A percentile compares a stretch with the other conserved stretches of the same genome.
These are phyloP conservation scores for Mycena epipterygia DNA, from an alignment of 768 basidiomycete genomes.

Conservation along the genomic window DNA sequence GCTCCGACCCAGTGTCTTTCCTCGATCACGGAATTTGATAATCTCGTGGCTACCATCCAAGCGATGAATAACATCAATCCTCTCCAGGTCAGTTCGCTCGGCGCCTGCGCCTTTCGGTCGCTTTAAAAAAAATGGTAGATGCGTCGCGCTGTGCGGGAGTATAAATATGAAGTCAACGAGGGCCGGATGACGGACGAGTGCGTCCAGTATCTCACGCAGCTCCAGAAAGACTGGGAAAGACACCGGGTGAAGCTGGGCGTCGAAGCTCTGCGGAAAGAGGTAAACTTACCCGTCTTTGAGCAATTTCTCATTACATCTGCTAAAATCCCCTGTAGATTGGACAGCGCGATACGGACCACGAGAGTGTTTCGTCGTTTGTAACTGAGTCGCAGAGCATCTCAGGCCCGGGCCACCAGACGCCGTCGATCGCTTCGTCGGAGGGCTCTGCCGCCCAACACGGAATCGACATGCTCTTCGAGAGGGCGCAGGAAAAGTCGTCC, in stretches of 20 bases:
- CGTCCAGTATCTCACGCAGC: constrained; percentile 90
- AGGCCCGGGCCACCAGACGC: constrained; percentile 40
- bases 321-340: constrained; percentile 62
- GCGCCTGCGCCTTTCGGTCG: background rate
- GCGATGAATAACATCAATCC: constrained; percentile 91
- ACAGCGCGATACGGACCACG: constrained; percentile 78
- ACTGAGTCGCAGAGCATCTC: constrained; percentile 55
- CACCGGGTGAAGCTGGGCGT: constrained; percentile 90
- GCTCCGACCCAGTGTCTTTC: constrained; percentile 75
- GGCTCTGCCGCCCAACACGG: constrained; percentile 59
- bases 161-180: constrained; percentile 95
- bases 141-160: constrained; percentile 93
- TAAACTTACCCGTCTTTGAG: constrained; percentile 41
- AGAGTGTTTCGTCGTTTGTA: constrained; percentile 64
- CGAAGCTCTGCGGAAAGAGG: constrained; percentile 87
- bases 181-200: constrained; percentile 96
- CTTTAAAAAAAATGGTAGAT: constrained; percentile 64
- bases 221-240: constrained; percentile 98
- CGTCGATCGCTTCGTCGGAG: constrained; percentile 55
- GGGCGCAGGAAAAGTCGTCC: constrained; percentile 67
- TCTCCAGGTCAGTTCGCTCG: constrained; percentile 71
- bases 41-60: constrained; percentile 92
- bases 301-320: background rate
- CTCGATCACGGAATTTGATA: constrained; percentile 88
- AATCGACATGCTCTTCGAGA: constrained; percentile 89